Base-by-base conservation (phyloP, 208 protist genomes). In the Acanthamoeba triangularis region DNA sequence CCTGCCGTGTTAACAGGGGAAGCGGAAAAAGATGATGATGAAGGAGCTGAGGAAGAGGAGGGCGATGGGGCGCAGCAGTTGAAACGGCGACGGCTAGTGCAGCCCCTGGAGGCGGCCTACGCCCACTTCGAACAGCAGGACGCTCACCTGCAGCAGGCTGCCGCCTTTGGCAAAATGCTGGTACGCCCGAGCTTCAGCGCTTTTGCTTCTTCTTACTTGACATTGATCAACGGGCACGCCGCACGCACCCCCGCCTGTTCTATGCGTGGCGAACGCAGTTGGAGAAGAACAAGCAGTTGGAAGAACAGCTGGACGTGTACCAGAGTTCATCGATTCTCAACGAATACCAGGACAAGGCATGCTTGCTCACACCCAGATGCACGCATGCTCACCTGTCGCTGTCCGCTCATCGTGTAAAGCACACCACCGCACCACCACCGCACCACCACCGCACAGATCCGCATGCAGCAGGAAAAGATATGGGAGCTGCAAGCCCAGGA, bases 241-340 rank as follows among this genome's bases (percentile, higher is more conserved):
- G 10, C 33, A 35, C 16, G 10, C 6, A 37, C 14, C 16, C 65
- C 23, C 16, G 1, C 65, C 33, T 30, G 11, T 74, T 35, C 4
- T 10, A 2, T 44, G n/a, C 37, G 69, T n/a, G 6, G 69, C 10
- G 37, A 30, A 44, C 41, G 0, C 80, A 88, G 80, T 88, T 88
- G 80, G 80, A 88, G 10, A 88, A 88, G 49, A 88, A 88, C 49
- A 88, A 88, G 80, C 80, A 88, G 49, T 28, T 88, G 47, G 80
- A 88, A 25, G 80, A 88, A 23, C 80, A 88, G 49, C 49, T 88
- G n/a, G 80, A 88, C 10, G 49, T 88, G 23, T 88, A 47, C 20
- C 44, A 63, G 18, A n/a, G 44, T 16, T 88, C 80, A 3, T 28
- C 80, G 30, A 88, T 88, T 8, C 80, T 88, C 80, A 88, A 88